These are phyloP conservation scores for Hyaloscypha hepaticicola DNA, from an alignment of 495 filamentous ascomycete genomes.

Conservation along the genomic window DNA sequence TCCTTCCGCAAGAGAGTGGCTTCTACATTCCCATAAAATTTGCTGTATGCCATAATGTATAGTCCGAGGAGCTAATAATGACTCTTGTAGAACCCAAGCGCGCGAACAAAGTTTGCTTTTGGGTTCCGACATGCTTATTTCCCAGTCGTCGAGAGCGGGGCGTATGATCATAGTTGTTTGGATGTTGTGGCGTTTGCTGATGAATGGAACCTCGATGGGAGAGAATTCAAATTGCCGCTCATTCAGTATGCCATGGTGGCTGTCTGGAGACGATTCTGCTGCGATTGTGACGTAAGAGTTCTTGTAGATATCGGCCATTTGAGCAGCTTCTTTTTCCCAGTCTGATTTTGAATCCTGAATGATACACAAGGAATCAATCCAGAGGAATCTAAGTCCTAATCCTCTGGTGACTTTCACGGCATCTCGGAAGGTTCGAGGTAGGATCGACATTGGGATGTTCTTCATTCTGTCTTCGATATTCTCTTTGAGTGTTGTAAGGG, in stretches of 20 bases:
- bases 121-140: constrained; percentile 37
- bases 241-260: background rate
- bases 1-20: constrained; percentile 6
- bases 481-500: constrained; percentile 2
- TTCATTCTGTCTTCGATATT: constrained; percentile 2
- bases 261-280: constrained; percentile 1
- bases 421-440: constrained; percentile 13
- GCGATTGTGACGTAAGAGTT: constrained; percentile 29
- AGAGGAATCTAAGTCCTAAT: constrained; percentile 10
- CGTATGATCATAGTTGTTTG: background rate
- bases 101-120: constrained; percentile 16
- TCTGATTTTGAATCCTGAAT: constrained; percentile 13
- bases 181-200: background rate
- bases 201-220: constrained; percentile 7
- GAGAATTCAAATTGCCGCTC: background rate
- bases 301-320: constrained; percentile 23
- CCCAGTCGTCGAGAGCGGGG: constrained; percentile 35
- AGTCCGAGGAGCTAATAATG: background rate
- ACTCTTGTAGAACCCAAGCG: background rate
- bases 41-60: constrained; percentile 14
- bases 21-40: constrained; percentile 10
- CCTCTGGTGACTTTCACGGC: constrained; percentile 8
- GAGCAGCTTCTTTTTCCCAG: constrained; percentile 12
- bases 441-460: constrained; percentile 9
- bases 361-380: constrained; percentile 19